phyloP scores from a whole-genome alignment of 768 basidiomycete genomes.

The Boletus sensibilis region DNA sequence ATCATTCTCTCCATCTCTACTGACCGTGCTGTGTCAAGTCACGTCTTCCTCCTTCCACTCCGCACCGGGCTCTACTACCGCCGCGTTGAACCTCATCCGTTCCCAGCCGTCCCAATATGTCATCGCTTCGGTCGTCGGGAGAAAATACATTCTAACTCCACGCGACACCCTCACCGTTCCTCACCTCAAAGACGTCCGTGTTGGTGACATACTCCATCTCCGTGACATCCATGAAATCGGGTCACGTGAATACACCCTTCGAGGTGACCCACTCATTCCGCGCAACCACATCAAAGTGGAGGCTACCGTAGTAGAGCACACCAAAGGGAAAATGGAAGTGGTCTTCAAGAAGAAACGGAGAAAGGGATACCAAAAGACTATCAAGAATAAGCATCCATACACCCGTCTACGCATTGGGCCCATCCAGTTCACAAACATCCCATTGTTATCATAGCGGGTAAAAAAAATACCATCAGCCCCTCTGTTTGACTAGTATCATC shows the following conservation, averaged over 20 bases:
- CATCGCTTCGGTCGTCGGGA: conserved; percentile 82
- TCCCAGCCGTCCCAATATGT: conserved; percentile 93
- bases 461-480: neutral
- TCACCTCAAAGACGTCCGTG: conserved; percentile 76
- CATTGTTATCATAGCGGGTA: conserved; percentile 27
- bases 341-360: conserved; percentile 97
- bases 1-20: neutral
- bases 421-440: conserved; percentile 50
- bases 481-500: neutral
- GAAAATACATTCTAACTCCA: conserved; percentile 86
- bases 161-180: conserved; percentile 94
- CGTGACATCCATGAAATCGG: conserved; percentile 92
- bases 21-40: conserved; percentile 15
- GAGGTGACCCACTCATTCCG: conserved; percentile 72
- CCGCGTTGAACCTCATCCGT: conserved; percentile 78
- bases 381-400: conserved; percentile 91
- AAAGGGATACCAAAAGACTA: conserved; percentile 96
- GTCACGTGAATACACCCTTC: conserved; percentile 90
- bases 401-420: conserved; percentile 92
- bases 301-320: conserved; percentile 96
- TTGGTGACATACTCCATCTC: conserved; percentile 82
- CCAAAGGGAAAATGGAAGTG: conserved; percentile 88
- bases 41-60: conserved; percentile 34
- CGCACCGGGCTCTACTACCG: conserved; percentile 42
- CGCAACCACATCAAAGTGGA: conserved; percentile 65